Conservation (phyloP, 352 stramenopile species). For the Globisporangium cylindrosporum region DNA sequence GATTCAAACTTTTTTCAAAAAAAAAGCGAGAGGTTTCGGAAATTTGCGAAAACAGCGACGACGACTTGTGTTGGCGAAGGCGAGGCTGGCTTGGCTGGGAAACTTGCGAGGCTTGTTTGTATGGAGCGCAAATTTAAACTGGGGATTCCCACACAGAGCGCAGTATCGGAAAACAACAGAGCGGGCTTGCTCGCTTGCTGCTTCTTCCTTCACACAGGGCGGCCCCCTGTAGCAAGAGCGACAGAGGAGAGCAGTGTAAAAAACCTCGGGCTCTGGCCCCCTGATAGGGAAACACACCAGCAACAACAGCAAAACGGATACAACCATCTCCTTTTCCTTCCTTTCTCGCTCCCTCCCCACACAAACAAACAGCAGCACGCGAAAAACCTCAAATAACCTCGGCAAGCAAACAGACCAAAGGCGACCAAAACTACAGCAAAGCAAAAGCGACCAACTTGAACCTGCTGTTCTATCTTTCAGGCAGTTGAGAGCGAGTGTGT, state of each 20-base stretch:
- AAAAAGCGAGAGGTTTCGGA: slow-evolving; percentile 28
- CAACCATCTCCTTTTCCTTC: slow-evolving; percentile 4
- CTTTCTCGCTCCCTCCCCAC: no score
- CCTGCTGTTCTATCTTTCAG: not conserved
- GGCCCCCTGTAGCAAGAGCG: not conserved
- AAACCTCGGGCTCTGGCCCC: slow-evolving; percentile 18
- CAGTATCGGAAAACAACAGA: slow-evolving; percentile 25
- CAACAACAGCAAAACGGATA: slow-evolving; percentile 13
- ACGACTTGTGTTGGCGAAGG: not conserved
- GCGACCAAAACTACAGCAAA: no score
- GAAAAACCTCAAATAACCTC: slow-evolving; percentile 13
- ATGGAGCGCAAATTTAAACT: slow-evolving; percentile 70
- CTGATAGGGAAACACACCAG: slow-evolving; percentile 8
- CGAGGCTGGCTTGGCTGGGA: slow-evolving; percentile 8
- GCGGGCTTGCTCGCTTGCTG: no score
- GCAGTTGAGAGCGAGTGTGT: not conserved
- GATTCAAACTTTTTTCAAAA: slow-evolving; percentile 19
- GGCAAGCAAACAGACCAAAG: no score
- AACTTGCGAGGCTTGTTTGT: slow-evolving; percentile 17
- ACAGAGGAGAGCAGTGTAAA: slow-evolving; percentile 10
- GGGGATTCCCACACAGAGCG: slow-evolving; percentile 29
- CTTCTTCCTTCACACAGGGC: not conserved
- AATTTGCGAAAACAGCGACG: slow-evolving; percentile 30
- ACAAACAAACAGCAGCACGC: no score
- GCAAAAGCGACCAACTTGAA: slow-evolving; percentile 7